These are phyloP conservation scores for Erysimum cheiri DNA, from an alignment of 441 rosid species.

Conservation along the genomic window DNA sequence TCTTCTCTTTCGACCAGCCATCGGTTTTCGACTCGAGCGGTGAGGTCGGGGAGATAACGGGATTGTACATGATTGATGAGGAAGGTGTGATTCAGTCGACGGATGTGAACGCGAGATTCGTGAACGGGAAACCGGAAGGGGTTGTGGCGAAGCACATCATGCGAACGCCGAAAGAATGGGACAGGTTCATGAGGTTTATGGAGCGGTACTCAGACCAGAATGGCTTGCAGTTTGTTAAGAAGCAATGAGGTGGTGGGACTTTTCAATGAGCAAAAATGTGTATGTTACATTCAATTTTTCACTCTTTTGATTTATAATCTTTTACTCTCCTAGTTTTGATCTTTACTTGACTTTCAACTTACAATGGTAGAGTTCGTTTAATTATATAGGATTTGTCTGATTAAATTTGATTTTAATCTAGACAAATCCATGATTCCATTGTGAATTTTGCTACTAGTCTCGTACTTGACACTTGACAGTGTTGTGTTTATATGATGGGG, in stretches of 20 bases:
- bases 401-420: background rate
- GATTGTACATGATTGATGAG: constrained; percentile 94
- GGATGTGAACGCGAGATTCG: constrained; percentile 89
- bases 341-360: constrained; percentile 12
- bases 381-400: background rate
- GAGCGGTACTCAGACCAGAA: constrained; percentile 87
- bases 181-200: constrained; percentile 98
- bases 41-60: constrained; percentile 93
- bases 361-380: constrained; percentile 1
- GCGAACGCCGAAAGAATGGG: constrained; percentile 89
- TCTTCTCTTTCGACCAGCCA: constrained; percentile 82
- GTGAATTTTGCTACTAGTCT: background rate
- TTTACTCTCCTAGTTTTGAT: constrained; percentile 28
- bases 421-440: constrained; percentile 1
- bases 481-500: background rate
- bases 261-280: background rate
- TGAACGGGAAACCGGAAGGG: constrained; percentile 84
- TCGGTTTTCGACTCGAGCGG: constrained; percentile 90
- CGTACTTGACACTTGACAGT: background rate
- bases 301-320: constrained; percentile 31
- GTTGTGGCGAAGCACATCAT: constrained; percentile 87
- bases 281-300: constrained; percentile 2
- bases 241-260: constrained; percentile 49
- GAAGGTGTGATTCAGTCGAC: constrained; percentile 92
- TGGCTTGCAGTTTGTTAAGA: constrained; percentile 84